Percentiles rank a stretch among this genome's conserved stretches.
These are phyloP conservation scores for Sporormia fimetaria DNA, from an alignment of 495 filamentous ascomycete genomes.

Conservation along the genomic window DNA sequence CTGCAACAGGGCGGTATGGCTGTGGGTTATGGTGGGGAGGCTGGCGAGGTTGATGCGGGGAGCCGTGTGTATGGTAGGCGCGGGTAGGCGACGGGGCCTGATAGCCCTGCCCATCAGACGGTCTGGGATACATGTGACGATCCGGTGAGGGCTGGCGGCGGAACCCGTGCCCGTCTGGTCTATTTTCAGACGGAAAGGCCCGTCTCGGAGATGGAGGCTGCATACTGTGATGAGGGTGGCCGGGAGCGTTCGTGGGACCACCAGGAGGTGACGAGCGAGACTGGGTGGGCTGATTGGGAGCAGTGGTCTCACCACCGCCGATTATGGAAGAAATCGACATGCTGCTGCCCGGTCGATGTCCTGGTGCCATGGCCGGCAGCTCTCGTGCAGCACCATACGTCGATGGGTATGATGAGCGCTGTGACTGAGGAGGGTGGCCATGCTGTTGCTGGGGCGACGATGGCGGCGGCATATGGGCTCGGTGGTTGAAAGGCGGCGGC, in stretches of 20 bases:
- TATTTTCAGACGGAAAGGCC: slow-evolving; percentile 9
- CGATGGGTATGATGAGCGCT: slow-evolving; percentile 30
- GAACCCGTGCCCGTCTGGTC: slow-evolving; percentile 22
- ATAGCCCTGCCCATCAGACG: slow-evolving; percentile 13
- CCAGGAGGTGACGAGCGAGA: slow-evolving; percentile 20
- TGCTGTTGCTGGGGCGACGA: slow-evolving; percentile 47
- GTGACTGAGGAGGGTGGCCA: slow-evolving; percentile 29
- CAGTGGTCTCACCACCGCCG: slow-evolving; percentile 38
- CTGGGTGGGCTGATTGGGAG: slow-evolving; percentile 12
- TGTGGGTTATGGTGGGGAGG: slow-evolving; percentile 11
- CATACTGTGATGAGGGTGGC: slow-evolving; percentile 24
- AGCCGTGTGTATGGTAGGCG: slow-evolving; percentile 19
- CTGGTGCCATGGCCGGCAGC: slow-evolving; percentile 36
- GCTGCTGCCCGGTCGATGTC: slow-evolving; percentile 54
- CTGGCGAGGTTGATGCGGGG: slow-evolving; percentile 23
- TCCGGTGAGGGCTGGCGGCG: slow-evolving; percentile 22
- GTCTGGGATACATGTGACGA: slow-evolving; percentile 14
- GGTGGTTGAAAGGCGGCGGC: slow-evolving; percentile 39
- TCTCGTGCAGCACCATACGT: slow-evolving; percentile 43
- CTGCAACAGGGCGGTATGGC: slow-evolving; percentile 21
- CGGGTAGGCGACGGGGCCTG: slow-evolving; percentile 18
- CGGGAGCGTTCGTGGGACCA: slow-evolving; percentile 11
- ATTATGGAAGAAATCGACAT: slow-evolving; percentile 98
- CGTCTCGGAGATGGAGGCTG: slow-evolving; percentile 33
- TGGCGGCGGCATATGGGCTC: slow-evolving; percentile 49